These are phyloP conservation scores for Aureobasidium sp. DNA, from an alignment of 2,329 filamentous ascomycete genomes.

Conservation along the genomic window DNA sequence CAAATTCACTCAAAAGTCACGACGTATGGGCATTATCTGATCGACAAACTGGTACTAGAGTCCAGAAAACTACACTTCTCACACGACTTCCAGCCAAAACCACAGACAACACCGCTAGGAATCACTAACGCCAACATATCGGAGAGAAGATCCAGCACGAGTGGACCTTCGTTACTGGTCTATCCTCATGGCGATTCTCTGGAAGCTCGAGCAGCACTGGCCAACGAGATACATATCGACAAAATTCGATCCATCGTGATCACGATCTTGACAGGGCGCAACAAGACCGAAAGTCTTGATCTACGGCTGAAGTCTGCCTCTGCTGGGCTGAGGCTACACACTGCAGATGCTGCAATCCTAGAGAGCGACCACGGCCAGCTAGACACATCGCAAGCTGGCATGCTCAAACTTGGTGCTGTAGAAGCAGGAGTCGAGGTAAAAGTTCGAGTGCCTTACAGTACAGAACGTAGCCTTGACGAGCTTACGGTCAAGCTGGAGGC, in stretches of 20 bases:
- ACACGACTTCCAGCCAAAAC: constrained; percentile 53
- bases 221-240: constrained; percentile 69
- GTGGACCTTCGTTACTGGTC: constrained; percentile 50
- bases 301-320: constrained; percentile 51
- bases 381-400: constrained; percentile 37
- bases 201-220: constrained; percentile 57
- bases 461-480: constrained; percentile 66
- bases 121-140: constrained; percentile 34
- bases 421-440: constrained; percentile 40
- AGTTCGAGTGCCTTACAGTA: constrained; percentile 69
- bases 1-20: constrained; percentile 49
- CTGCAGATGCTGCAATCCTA: constrained; percentile 39
- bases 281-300: constrained; percentile 46
- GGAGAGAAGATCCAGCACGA: constrained; percentile 34
- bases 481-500: constrained; percentile 61
- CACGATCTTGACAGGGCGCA: constrained; percentile 64
- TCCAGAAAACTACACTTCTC: constrained; percentile 57
- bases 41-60: constrained; percentile 62
- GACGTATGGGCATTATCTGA: constrained; percentile 64
- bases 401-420: constrained; percentile 40
- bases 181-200: constrained; percentile 65
- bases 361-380: constrained; percentile 35
- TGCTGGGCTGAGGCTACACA: constrained; percentile 50
- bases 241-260: constrained; percentile 71
- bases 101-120: constrained; percentile 38